Conservation (phyloP, 495 filamentous ascomycete species). For the Eremomyces bilateralis region DNA sequence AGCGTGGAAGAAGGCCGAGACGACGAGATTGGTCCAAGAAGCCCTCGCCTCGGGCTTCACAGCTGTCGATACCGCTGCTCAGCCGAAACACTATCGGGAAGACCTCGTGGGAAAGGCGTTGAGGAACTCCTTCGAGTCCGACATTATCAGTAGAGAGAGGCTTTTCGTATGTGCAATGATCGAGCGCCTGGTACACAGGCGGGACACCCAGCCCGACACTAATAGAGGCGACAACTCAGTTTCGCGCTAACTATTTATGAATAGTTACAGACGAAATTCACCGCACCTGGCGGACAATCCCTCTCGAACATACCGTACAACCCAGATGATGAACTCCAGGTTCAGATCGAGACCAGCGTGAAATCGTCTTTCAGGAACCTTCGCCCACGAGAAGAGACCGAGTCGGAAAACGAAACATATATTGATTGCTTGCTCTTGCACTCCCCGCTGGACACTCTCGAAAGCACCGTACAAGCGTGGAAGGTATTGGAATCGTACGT, state of each 20-base stretch:
- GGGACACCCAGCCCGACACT: too few relatives aligned
- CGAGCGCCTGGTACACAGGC: too few relatives aligned
- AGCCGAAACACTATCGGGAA: conserved; percentile 62
- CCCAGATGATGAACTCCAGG: conserved; percentile 24
- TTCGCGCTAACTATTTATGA: conserved; percentile 2
- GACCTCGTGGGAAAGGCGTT: conserved; percentile 45
- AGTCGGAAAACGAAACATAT: conserved; percentile 27
- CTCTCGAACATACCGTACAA: conserved; percentile 37
- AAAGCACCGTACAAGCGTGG: conserved; percentile 45
- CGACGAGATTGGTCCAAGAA: conserved; percentile 40
- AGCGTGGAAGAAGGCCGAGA: conserved; percentile 67
- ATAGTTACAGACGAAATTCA: conserved; percentile 70
- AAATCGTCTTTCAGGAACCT: conserved; percentile 49
- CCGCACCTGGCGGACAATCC: conserved; percentile 37
- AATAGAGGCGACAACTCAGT: conserved; percentile 1
- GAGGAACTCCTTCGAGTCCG: conserved; percentile 31
- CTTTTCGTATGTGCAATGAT: conserved; percentile 32
- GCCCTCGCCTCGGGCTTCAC: conserved; percentile 52
- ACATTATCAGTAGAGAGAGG: conserved; percentile 33
- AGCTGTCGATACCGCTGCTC: conserved; percentile 58
- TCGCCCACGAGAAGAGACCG: conserved; percentile 11
- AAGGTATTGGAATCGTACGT: conserved; percentile 38
- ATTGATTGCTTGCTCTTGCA: conserved; percentile 57
- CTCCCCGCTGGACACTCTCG: conserved; percentile 34
- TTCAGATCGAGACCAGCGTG: conserved; percentile 45